Percentiles rank a stretch among this genome's conserved stretches.
Evolutionary conservation across 1,139 yeast species (phyloP).

Genomic region (Magnusiomyces tetraspermus): DNA sequence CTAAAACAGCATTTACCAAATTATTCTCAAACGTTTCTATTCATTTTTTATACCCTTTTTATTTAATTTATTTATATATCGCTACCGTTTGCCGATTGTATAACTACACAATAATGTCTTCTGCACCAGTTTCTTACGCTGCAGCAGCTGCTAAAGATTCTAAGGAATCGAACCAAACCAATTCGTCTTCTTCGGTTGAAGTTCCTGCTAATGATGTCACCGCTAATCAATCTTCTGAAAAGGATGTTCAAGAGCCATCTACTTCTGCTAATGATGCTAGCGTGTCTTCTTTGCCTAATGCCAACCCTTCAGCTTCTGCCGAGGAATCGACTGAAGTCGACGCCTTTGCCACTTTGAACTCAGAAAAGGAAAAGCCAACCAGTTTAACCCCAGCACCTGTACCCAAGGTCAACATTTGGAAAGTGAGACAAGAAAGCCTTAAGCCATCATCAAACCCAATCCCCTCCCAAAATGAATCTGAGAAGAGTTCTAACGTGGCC

Average conservation of each 20-base stretch:
- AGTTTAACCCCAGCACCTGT: conserved; percentile 38
- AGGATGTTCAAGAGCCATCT: conserved; percentile 16
- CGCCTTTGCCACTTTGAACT: conserved; percentile 15
- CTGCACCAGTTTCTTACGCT: conserved; percentile 28
- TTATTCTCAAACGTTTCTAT: too few species aligned
- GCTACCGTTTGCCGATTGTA: background rate
- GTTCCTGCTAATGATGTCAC: conserved; percentile 16
- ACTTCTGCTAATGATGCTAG: conserved; percentile 18
- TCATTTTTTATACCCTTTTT: too few species aligned
- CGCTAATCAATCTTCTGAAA: conserved; percentile 10
- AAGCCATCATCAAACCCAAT: background rate
- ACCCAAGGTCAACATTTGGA: conserved; percentile 37
- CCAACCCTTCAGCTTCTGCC: conserved; percentile 13
- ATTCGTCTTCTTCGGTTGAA: conserved; percentile 10
- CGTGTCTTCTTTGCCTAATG: conserved; percentile 9
- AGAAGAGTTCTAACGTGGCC: background rate
- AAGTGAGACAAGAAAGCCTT: conserved; percentile 14
- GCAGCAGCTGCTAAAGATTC: conserved; percentile 21
- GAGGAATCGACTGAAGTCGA: conserved; percentile 24
- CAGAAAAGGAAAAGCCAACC: conserved; percentile 16
- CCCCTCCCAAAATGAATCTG: background rate
- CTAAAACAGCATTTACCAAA: too few species aligned
- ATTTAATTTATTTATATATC: background rate
- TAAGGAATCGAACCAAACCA: conserved; percentile 7
- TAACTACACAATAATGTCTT: conserved; percentile 4